Percentiles rank a stretch among this genome's conserved stretches.
Conservation (phyloP, 306 rosid genomes). For the Dryas drummondii region DNA sequence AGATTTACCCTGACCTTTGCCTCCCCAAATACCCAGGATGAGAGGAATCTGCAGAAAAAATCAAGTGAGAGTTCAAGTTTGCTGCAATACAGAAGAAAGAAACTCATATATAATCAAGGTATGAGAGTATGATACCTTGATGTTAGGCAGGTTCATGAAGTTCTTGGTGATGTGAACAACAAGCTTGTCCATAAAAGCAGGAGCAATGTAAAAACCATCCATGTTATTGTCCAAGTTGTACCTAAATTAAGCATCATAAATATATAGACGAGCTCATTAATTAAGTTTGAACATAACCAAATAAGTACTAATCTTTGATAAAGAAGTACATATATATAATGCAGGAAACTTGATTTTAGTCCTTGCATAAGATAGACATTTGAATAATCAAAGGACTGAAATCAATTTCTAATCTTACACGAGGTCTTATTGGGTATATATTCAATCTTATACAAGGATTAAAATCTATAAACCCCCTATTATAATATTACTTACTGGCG, state of each 20-base stretch:
- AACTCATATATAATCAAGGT: neutral
- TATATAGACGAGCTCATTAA: neutral
- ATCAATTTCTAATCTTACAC: too few species aligned
- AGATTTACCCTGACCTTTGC: slow-evolving; percentile 98
- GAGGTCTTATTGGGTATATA: too few species aligned
- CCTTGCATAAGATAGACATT: too few species aligned
- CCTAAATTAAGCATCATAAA: slow-evolving; percentile 35
- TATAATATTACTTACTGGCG: slow-evolving; percentile 42
- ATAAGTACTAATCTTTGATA: neutral
- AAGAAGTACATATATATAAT: neutral
- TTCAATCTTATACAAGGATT: too few species aligned
- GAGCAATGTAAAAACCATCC: slow-evolving; percentile 92
- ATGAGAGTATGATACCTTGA: slow-evolving; percentile 50
- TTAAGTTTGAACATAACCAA: neutral
- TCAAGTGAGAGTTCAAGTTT: neutral
- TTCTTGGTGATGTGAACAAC: slow-evolving; percentile 96
- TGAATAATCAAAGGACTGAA: too few species aligned
- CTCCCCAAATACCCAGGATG: slow-evolving; percentile 99
- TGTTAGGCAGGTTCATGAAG: slow-evolving; percentile 84
- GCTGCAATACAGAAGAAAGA: neutral
- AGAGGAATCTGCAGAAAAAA: slow-evolving; percentile 63
- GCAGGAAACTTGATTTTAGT: too few species aligned
- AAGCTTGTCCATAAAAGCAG: slow-evolving; percentile 97
- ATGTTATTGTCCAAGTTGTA: slow-evolving; percentile 67
- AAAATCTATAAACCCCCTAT: too few species aligned